Evolutionary conservation across 805 yeast species (phyloP), one percentile per base, ranked within the genome.

Genomic region (Saccharomycopsis sp.): DNA sequence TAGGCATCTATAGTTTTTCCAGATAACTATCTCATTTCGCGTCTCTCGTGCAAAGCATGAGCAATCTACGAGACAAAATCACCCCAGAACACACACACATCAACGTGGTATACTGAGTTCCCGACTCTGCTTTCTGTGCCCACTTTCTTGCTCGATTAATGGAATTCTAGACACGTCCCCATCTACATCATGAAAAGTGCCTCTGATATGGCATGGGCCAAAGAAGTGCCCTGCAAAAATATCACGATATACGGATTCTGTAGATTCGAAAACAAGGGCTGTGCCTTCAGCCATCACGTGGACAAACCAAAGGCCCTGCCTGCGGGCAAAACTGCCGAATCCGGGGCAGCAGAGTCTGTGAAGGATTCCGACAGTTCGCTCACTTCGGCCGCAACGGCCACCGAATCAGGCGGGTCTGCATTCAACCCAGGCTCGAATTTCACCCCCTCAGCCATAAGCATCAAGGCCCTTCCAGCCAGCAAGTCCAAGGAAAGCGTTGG

Each of bases 161-260:
- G n/a, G n/a, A n/a, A n/a, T n/a, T n/a, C n/a, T n/a, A n/a, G n/a
- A n/a, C n/a, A n/a, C n/a, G n/a, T n/a, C n/a, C n/a, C n/a, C n/a
- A n/a, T n/a, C n/a, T 29, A 29, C 12, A 29, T 12, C 8, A 24
- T 50, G 52, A 50, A 50, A 16, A 24, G 24, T 15, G 34, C 60
- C 55, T 58, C 67, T 51, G 69, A 67, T 52, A 66, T 71, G 53
- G 78, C 74, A 20, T 73, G 78, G 78, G 91, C 91, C 4, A 85
- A 81, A 69, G 84, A 84, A 59, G 84, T 89, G 29, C 91, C 87
- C 57, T 90, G 97, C 72, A 79, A 91, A 68, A 90, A 90, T 66
- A 84, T 89, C 57, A 81, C 85, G 52, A 88, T 89, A 37, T 90
- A 89, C 73, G 97, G 97, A 2, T 89, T 79, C 66, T 90, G 97